Evolutionary conservation across 106 monocot genomes (phyloP).

Genomic region (Xerophyta viscosa): DNA sequence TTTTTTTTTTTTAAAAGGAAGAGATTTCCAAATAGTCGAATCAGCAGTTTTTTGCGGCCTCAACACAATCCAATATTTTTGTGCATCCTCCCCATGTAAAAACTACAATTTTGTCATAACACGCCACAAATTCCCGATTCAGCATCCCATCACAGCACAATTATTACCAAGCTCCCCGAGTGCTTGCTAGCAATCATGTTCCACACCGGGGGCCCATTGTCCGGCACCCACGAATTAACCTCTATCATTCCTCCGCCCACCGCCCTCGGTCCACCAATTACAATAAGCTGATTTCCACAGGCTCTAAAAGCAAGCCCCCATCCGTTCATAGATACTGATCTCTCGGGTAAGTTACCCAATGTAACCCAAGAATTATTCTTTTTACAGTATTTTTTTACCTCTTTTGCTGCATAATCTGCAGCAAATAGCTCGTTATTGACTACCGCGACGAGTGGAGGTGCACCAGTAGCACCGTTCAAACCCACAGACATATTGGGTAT

Average conservation of each 20-base stretch:
- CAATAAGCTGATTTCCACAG: slow-evolving; percentile 55
- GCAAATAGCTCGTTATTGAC: slow-evolving; percentile 75
- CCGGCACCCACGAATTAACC: slow-evolving; percentile 81
- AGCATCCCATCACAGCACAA: slow-evolving; percentile 90
- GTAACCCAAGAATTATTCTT: slow-evolving; percentile 47
- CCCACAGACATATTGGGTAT: slow-evolving; percentile 68
- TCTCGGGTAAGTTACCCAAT: slow-evolving; percentile 63
- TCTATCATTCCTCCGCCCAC: slow-evolving; percentile 62
- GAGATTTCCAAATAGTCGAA: slow-evolving; percentile 19
- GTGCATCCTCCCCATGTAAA: slow-evolving; percentile 13
- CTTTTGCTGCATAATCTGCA: slow-evolving; percentile 56
- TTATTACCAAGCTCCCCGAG: slow-evolving; percentile 85
- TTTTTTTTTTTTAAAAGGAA: no score
- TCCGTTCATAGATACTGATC: slow-evolving; percentile 60
- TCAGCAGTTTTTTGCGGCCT: slow-evolving; percentile 8
- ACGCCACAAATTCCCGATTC: slow-evolving; percentile 15
- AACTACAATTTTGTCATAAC: neutral
- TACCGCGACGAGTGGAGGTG: slow-evolving; percentile 87
- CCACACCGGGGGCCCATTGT: slow-evolving; percentile 57
- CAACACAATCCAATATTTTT: slow-evolving; percentile 12
- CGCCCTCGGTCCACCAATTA: slow-evolving; percentile 64
- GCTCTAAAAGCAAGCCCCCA: slow-evolving; percentile 83
- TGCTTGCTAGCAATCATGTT: slow-evolving; percentile 63
- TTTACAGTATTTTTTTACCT: slow-evolving; percentile 66
- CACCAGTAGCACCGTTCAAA: slow-evolving; percentile 43